Conservation (phyloP, 371 early-diverging fungal species). For the Entomophthora muscae region DNA sequence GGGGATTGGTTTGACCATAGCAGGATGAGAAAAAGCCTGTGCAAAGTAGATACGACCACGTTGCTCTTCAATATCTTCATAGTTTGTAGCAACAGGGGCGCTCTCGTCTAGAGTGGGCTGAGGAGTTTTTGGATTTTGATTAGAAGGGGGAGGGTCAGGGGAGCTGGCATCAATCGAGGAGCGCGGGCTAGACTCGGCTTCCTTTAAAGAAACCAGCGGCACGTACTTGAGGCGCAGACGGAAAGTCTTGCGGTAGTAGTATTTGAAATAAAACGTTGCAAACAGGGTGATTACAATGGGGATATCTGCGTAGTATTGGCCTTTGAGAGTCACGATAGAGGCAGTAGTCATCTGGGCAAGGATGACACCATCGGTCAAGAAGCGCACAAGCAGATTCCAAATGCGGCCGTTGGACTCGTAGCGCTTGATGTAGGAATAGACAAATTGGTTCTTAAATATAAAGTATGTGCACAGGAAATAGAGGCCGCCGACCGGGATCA, state of each 20-base stretch:
- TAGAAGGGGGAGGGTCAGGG: background rate
- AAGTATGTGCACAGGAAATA: slow-evolving; percentile 57
- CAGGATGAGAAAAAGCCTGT: slow-evolving; percentile 6
- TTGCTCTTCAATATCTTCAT: background rate
- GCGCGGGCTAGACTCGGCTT: background rate
- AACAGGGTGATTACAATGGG: slow-evolving; percentile 27
- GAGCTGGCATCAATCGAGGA: background rate
- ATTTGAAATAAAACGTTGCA: slow-evolving; percentile 30
- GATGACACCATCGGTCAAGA: slow-evolving; percentile 54
- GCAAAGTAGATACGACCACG: slow-evolving; percentile 2
- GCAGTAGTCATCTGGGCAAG: slow-evolving; percentile 76
- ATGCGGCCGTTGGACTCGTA: slow-evolving; percentile 65
- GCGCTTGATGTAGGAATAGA: slow-evolving; percentile 67
- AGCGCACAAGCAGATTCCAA: slow-evolving; percentile 58
- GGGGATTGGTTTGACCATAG: slow-evolving; percentile 1
- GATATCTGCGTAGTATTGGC: slow-evolving; percentile 24
- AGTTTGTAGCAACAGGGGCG: background rate
- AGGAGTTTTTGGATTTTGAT: background rate
- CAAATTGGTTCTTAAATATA: slow-evolving; percentile 60
- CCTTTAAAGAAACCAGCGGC: slow-evolving; percentile 18
- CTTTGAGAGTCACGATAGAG: slow-evolving; percentile 45
- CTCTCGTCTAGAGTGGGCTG: background rate
- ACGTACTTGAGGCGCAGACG: slow-evolving; percentile 27
- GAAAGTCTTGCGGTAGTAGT: slow-evolving; percentile 32
- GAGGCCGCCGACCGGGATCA: slow-evolving; percentile 52